Conservation (phyloP, 108 stramenopile genomes). For the Epipyxis sp. region DNA sequence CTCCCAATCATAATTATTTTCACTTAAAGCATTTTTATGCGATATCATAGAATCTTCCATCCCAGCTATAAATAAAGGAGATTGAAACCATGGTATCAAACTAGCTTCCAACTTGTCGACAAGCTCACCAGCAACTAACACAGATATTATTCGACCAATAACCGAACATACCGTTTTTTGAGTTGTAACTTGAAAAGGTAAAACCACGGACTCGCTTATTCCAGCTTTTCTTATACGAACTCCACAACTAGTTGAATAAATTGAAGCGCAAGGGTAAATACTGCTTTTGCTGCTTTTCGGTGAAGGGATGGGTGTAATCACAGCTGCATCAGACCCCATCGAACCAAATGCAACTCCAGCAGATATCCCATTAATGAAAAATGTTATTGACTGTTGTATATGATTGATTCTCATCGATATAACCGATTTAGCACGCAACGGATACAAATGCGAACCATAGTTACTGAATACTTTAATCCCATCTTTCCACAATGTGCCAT, state of each 20-base stretch:
- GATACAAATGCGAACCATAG: not conserved
- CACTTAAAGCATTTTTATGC: no score
- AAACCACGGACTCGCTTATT: not conserved
- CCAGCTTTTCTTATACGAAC: not conserved
- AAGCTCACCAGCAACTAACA: not conserved
- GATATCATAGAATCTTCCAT: not conserved
- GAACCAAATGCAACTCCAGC: constrained; percentile 11
- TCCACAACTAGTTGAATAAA: no score
- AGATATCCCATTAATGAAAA: constrained; percentile 5
- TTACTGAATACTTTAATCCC: not conserved
- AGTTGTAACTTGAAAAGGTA: not conserved
- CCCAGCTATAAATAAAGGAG: constrained; percentile 17
- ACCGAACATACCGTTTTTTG: not conserved
- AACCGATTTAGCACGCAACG: not conserved
- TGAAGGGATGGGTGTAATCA: not conserved
- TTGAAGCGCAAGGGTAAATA: no score
- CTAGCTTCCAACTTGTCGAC: not conserved
- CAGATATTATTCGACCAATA: not conserved
- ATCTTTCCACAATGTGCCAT: constrained; percentile 15
- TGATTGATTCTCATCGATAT: not conserved
- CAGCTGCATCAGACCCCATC: not conserved
- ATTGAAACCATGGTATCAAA: not conserved
- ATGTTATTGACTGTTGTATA: not conserved
- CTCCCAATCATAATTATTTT: no score
- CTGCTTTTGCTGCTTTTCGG: no score